Evolutionary conservation across 2,329 filamentous ascomycete genomes (phyloP).

Genomic region (Bipolaris victoriae): DNA sequence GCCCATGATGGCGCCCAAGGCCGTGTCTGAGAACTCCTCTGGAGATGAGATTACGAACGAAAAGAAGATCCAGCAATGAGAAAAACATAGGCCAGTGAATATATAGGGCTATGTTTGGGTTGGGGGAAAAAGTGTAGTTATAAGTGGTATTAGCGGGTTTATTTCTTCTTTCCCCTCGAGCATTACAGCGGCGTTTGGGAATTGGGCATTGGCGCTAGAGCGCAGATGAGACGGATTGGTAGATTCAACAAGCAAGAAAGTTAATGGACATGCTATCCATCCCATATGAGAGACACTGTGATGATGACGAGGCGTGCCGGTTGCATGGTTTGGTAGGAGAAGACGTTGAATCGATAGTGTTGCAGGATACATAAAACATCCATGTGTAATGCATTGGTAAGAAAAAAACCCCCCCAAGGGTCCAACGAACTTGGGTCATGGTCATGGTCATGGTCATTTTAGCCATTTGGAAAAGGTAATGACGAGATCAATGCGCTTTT

Average conservation of each 20-base stretch:
- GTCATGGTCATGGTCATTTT: too few species aligned
- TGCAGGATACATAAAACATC: too few species aligned
- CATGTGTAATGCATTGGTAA: too few species aligned
- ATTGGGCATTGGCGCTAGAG: neutral
- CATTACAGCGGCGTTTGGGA: conserved; percentile 4
- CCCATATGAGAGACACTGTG: too few species aligned
- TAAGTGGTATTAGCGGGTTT: neutral
- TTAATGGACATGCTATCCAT: neutral
- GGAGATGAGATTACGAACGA: conserved; percentile 17
- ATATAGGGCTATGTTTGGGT: neutral
- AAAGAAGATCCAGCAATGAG: conserved; percentile 1
- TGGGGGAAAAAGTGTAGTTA: neutral
- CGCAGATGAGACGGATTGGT: neutral
- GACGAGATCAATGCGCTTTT: too few species aligned
- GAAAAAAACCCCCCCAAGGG: too few species aligned
- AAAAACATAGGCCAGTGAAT: neutral
- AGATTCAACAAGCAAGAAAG: neutral
- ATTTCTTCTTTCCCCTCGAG: neutral
- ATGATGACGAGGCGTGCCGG: too few species aligned
- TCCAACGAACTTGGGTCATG: too few species aligned
- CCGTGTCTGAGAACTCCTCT: conserved; percentile 16
- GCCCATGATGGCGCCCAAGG: conserved; percentile 30
- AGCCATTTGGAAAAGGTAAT: too few species aligned
- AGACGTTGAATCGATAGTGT: too few species aligned
- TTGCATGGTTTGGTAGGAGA: too few species aligned